Base-by-base conservation (phyloP, 805 yeast species). In the Debaryomyces hansenii region DNA sequence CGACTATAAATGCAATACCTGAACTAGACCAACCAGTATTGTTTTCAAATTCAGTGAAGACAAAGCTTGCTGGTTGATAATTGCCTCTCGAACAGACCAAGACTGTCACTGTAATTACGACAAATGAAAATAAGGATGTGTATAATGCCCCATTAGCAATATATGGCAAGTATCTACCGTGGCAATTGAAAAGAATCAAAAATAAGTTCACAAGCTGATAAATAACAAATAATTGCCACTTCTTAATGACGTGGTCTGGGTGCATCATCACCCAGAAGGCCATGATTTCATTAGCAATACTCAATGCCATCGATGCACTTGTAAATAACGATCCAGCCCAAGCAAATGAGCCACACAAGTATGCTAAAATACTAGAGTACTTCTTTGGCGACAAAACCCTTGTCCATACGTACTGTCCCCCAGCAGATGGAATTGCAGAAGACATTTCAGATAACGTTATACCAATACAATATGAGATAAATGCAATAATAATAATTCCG, bases 1-100 rank as follows among this genome's bases (percentile, higher is more conserved):
- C 89, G n/a, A 82, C 79, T 46, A 84, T 75, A 58, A 83, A 81
- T 0, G 87, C 85, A 61, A 83, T 75, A 24, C 79, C 87, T 1
- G 78, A 53, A 2, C 78, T 69, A 8, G 68, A 53, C 86, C 87
- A 83, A 34, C 88, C 88, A 0, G 87, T 81, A 27, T 67, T 74
- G 57, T 81, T 81, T 29, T 72, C 62, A 50, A 80, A 82, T 16
- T 72, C 69, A 4, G 64, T 72, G 61, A 84, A 84, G 18, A 83
- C 86, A 51, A 77, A 80, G 4, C 60, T 46, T 0, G 85, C 75
- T 9, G 68, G 31, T 50, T 80, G 81, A 62, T 74, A 82, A 44
- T 77, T 55, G 12, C 84, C 82, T 15, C 76, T 63, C 1, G 84
- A 69, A 48, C 79, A 75, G 5, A 77, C 77, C 47, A 83, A 62